Evolutionary conservation across 495 filamentous ascomycete genomes (phyloP), one percentile per base, ranked within the genome.

Genomic region (Jackrogersella multiformis): DNA sequence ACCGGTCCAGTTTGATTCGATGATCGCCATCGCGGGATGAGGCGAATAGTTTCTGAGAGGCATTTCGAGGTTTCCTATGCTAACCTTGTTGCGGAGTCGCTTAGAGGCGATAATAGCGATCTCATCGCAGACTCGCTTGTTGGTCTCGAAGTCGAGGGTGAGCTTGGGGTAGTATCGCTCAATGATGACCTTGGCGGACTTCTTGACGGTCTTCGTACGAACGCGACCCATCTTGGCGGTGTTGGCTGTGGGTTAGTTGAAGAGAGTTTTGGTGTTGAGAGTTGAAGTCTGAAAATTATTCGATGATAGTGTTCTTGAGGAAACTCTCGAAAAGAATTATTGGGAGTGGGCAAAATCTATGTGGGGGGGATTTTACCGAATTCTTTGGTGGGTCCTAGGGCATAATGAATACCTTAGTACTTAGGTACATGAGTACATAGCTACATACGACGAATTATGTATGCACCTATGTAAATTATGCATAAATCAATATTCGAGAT

Each of bases 71-170:
- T n/a, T n/a, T n/a, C n/a, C n/a, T n/a, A n/a, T 34, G 61, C 67
- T 65, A 69, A 96, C 92, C 92, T 97, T 99, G 89, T 99, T 99
- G 84, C 94, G 89, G 72, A 97, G 88, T 80, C 95, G 88, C 90
- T 97, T 97, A 66, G 90, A 93, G 69, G 96, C 92, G 80, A 98
- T 99, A 82, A 98, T 97, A 78, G 96, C 96, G 73, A 99, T 96
- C 85, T 99, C 96, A 92, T 98, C 96, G 85, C 96, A 98, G 74
- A 97, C 94, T 70, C 94, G 86, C 90, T 99, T 98, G 90, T 99
- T 99, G 88, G 92, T 96, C 88, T 99, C 96, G 87, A 99, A 99
- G 85, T 98, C 96, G 80, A 98, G 92, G 58, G 93, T 97, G 79
- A 99, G 86, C 82, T 92, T 92, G 76, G 95, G 96, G 87, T 99